These are phyloP conservation scores for Inonotus hispidus DNA, from an alignment of 1,284 basidiomycete species.

Conservation along the genomic window DNA sequence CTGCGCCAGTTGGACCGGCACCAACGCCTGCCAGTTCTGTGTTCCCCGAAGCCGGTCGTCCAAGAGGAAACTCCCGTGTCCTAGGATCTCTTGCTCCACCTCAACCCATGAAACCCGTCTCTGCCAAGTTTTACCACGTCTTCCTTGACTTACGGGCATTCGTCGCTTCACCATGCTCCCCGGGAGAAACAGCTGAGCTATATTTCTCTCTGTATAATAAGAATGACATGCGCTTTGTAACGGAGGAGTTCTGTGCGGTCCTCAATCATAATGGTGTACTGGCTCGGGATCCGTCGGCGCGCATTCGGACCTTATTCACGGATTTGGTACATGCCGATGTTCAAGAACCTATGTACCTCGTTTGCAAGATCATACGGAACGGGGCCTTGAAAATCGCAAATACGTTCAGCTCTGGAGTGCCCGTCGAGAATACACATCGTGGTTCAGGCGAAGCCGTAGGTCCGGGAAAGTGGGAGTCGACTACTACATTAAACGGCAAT, in stretches of 20 bases:
- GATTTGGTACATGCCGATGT: conserved; percentile 86
- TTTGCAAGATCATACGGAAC: conserved; percentile 88
- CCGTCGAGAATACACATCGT: conserved; percentile 40
- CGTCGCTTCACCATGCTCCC: conserved; percentile 82
- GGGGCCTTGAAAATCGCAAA: conserved; percentile 78
- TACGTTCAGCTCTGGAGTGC: conserved; percentile 45
- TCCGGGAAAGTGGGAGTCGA: conserved; percentile 21
- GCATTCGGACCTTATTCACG: conserved; percentile 82
- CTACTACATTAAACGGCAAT: conserved; percentile 22
- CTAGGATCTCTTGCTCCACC: conserved; percentile 39
- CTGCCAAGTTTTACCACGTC: conserved; percentile 80
- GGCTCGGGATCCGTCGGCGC: conserved; percentile 62
- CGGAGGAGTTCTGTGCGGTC: conserved; percentile 89
- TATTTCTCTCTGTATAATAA: conserved; percentile 93
- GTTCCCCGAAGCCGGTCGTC: conserved; percentile 51
- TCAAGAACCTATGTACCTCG: conserved; percentile 77
- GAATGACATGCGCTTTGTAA: conserved; percentile 79
- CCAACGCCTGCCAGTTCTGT: conserved; percentile 65
- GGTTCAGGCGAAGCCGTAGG: conserved; percentile 38
- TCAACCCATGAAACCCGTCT: conserved; percentile 34
- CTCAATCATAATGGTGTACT: conserved; percentile 90
- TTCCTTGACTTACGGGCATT: conserved; percentile 89
- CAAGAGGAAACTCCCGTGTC: conserved; percentile 43
- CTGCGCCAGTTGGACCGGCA: conserved; percentile 29
- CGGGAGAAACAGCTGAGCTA: conserved; percentile 89